Conservation (phyloP, 108 stramenopile species). For the Nitzschia sp. region DNA sequence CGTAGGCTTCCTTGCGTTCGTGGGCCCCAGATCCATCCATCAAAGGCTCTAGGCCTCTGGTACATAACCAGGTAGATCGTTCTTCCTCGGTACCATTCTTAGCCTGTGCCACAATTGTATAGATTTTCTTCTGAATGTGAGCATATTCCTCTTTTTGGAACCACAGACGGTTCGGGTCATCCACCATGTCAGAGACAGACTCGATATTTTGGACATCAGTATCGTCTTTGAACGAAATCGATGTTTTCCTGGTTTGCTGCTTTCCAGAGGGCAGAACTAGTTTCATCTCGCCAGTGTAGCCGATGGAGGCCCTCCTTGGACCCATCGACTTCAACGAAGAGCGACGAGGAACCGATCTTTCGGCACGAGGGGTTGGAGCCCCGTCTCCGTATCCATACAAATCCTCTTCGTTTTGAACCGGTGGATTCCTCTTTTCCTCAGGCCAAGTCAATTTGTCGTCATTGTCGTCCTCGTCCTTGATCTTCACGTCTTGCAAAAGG, state of each 20-base stretch:
- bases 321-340: conserved; percentile 3
- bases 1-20: conserved; percentile 12
- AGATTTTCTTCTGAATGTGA: conserved; percentile 17
- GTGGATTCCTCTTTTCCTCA: neutral
- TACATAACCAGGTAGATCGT: conserved; percentile 10
- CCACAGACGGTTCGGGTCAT: conserved; percentile 13
- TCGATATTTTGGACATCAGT: conserved; percentile 4
- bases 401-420: conserved; percentile 5
- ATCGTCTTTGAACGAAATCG: conserved; percentile 18
- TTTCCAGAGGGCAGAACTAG: conserved; percentile 7
- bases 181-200: conserved; percentile 10
- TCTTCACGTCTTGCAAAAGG: neutral
- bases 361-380: conserved; percentile 13
- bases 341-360: conserved; percentile 6
- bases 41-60: conserved; percentile 13
- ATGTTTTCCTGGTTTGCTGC: neutral
- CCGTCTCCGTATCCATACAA: conserved; percentile 19
- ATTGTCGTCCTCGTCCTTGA: neutral
- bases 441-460: conserved; percentile 1
- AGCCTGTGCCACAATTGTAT: neutral
- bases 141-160: conserved; percentile 23
- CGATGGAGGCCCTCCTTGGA: conserved; percentile 15
- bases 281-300: conserved; percentile 24
- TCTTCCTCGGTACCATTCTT: conserved; percentile 9
- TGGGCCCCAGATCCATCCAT: conserved; percentile 1